Evolutionary conservation across 1,139 yeast genomes (phyloP), one percentile per base, ranked within the genome.

Genomic region (Pichiaceae sp.): DNA sequence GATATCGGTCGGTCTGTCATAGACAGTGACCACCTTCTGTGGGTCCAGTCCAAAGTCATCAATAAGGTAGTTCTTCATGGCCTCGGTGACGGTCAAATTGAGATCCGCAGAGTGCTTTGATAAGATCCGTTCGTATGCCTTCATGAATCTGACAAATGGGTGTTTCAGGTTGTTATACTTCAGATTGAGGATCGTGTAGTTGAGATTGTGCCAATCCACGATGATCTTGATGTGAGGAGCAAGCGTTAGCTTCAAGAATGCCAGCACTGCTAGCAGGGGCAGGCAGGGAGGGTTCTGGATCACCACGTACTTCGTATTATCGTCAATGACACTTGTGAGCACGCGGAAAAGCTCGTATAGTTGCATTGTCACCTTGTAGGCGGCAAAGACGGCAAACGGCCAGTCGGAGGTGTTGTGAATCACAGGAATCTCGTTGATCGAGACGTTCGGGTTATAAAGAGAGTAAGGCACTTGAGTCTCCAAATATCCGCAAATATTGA

Each of bases 171-270:
- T 70, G 4, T 66, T 50, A 50, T 75, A 75, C 46, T 78, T 76
- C 49, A 91, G 58, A 38, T 82, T 80, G 43, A 93, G 63, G 23
- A 93, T 85, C 1, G 95, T 73, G 59, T 76, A 91, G 37, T 95
- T 95, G 49, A 93, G 66, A 56, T 93, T 93, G 58, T 93, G 99
- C 98, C 98, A 93, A 59, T 93, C 99, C 38, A 93, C 75, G 16
- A 91, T 70, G 28, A 91, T 62, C 49, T 72, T 60, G 2, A 84
- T 74, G 4, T 75, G 63, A 8, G 81, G 75, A 34, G 79, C 72
- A 47, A 75, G 63, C 28, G 75, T 38, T 12, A 21, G 28, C 40
- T 74, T 71, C 53, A 72, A 77, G 2, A 79, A 31, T 4, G 82
- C 70, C 1, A 75, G 69, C 6, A 89, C 63, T 0, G 80, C 71